Conservation (phyloP, 345 rosid species). For the Carallia pectinifolia region DNA sequence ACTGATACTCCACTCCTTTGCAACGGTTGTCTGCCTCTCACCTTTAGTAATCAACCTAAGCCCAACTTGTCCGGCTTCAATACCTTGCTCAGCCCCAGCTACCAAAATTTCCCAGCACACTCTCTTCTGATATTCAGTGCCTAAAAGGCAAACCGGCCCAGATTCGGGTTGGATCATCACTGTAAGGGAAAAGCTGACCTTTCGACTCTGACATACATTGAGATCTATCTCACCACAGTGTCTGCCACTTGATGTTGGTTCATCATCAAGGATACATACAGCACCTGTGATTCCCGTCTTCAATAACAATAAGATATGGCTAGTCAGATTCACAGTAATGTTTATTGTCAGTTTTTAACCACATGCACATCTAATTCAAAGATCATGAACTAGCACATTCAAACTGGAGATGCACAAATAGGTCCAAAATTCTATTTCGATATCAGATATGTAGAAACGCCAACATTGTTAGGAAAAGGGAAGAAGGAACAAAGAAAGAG, state of each 20-base stretch:
- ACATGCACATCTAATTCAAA: neutral
- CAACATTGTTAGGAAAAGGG: neutral
- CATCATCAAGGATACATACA: constrained; percentile 93
- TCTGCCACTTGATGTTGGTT: constrained; percentile 84
- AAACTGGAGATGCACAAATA: constrained; percentile 5
- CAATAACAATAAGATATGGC: constrained; percentile 22
- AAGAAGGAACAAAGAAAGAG: neutral
- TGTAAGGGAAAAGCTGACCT: constrained; percentile 84
- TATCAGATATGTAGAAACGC: neutral
- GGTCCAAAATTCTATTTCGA: neutral
- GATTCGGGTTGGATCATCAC: constrained; percentile 98
- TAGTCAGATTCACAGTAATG: neutral
- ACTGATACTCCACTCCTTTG: constrained; percentile 96
- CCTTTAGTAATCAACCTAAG: constrained; percentile 90
- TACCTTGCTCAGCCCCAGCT: constrained; percentile 99
- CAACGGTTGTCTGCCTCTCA: constrained; percentile 82
- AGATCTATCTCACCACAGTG: constrained; percentile 82
- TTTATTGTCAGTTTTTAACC: neutral
- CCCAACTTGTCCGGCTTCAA: constrained; percentile 99
- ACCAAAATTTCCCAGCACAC: constrained; percentile 98
- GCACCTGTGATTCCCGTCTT: constrained; percentile 90
- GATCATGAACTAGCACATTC: constrained; percentile 1
- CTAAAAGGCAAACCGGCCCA: constrained; percentile 97
- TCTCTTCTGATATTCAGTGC: constrained; percentile 93
- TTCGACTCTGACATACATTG: constrained; percentile 70